phyloP scores from a whole-genome alignment of 2,329 filamentous ascomycete species.

The Phialocephala sp. region DNA sequence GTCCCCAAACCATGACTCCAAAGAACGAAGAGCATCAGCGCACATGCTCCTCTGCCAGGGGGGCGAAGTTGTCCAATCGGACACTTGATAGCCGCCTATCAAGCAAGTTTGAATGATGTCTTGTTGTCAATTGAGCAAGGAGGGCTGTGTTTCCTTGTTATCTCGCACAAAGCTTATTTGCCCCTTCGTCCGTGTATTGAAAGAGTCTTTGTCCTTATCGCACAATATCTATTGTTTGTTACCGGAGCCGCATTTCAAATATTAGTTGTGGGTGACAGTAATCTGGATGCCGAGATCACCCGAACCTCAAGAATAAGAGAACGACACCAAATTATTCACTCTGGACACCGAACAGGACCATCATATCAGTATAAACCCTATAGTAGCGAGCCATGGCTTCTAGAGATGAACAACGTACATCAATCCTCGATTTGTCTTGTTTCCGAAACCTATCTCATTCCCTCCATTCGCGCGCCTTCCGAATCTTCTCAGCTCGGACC shows the following conservation, averaged over 20 bases:
- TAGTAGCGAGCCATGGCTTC: not conserved
- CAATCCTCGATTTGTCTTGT: not conserved
- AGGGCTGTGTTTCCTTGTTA: slow-evolving; percentile 1
- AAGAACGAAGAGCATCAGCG: slow-evolving; percentile 1
- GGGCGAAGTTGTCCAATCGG: slow-evolving; percentile 4
- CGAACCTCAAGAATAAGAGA: not conserved
- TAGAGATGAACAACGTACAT: not conserved
- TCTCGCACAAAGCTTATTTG: slow-evolving; percentile 1
- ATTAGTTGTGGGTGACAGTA: slow-evolving; percentile 6
- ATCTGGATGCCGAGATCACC: slow-evolving; percentile 8
- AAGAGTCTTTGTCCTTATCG: not conserved
- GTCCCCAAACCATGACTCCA: not conserved
- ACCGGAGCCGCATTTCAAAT: not conserved
- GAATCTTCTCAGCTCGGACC: not conserved
- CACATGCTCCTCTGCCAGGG: not conserved
- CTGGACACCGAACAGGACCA: not conserved
- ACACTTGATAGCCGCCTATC: not conserved
- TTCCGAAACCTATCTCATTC: not conserved
- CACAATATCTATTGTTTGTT: slow-evolving; percentile 7
- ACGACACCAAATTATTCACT: slow-evolving; percentile 6
- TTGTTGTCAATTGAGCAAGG: not conserved
- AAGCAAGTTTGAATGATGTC: not conserved
- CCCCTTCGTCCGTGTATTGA: slow-evolving; percentile 2
- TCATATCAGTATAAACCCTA: not conserved
- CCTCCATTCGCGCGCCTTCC: not conserved